Base-by-base conservation (phyloP, 2,329 filamentous ascomycete genomes). In the Aspergillus sp. region DNA sequence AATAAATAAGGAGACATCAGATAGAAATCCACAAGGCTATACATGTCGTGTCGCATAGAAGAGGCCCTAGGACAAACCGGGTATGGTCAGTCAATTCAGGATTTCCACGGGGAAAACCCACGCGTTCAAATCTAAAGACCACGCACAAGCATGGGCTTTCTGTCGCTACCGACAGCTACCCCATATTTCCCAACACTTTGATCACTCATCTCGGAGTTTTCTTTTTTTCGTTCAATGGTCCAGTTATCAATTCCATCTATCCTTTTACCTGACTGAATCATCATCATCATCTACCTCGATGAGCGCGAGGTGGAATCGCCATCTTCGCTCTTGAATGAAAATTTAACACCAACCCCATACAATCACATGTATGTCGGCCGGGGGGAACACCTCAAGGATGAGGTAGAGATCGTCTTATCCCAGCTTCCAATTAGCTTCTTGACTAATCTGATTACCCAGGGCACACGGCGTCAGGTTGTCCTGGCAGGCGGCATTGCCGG, bases 401-500 rank as follows among this genome's bases (percentile, higher is more conserved):
- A 86, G 75, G 79, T 82, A 68, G 42, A 59, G 42, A 35, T 13
- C 27, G 11, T 7, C 26, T 6, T 39, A 28, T 13, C 11, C 30
- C n/a, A 10, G n/a, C 27, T 12, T 19, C 12, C 11, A 27, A 12
- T 8, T 32, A 34, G n/a, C 30, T 11, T 30, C 9, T 7, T 40
- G 27, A 19, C 7, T 39, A 13, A 19, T 27, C 11, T 11, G n/a
- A 33, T 42, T 32, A 47, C 13, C 29, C 53, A 84, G 80, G 84
- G 83, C 67, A 82, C 82, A 47, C 79, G 76, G 68, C 68, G 71
- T 53, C 83, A 87, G 64, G 81, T 85, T 48, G 73, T 85, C 39
- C 65, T 79, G 52, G 82, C 84, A 44, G 84, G 84, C 57, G 83
- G 78, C 37, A 72, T 81, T 53, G 88, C 93, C 51, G 93, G 93